These are phyloP conservation scores for Auricularia cornea DNA, from an alignment of 768 basidiomycete genomes.

Conservation along the genomic window DNA sequence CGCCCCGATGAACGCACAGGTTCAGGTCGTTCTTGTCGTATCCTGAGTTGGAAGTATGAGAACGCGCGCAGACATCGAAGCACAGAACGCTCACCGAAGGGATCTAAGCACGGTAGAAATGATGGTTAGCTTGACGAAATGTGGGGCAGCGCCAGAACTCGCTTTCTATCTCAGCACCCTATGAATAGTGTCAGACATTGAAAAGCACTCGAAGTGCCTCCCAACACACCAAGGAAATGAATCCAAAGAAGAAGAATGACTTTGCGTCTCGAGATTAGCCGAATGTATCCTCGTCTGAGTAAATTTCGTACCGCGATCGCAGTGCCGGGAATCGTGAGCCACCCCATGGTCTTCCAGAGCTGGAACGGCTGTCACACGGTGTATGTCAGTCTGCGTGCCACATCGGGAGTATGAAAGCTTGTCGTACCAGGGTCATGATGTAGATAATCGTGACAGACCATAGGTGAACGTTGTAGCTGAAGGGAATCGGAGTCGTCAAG, in stretches of 20 bases:
- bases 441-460: slow-evolving; percentile 60
- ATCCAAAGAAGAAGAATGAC: slow-evolving; percentile 67
- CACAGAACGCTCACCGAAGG: slow-evolving; percentile 27
- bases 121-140: background rate
- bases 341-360: slow-evolving; percentile 44
- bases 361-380: slow-evolving; percentile 58
- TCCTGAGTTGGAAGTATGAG: background rate
- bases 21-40: slow-evolving; percentile 65
- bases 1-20: slow-evolving; percentile 25
- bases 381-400: background rate
- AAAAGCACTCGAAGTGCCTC: background rate
- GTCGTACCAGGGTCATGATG: slow-evolving; percentile 47
- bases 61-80: background rate
- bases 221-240: slow-evolving; percentile 45
- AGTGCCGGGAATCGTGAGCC: slow-evolving; percentile 60
- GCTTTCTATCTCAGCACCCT: slow-evolving; percentile 62
- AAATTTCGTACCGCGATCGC: slow-evolving; percentile 35
- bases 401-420: background rate
- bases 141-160: too few relatives aligned
- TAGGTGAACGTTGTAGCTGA: slow-evolving; percentile 61
- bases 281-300: too few relatives aligned
- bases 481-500: slow-evolving; percentile 68
- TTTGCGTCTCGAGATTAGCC: slow-evolving; percentile 16
- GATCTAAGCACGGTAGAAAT: slow-evolving; percentile 25
- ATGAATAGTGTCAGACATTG: background rate